Base-by-base conservation (phyloP, 2,329 filamentous ascomycete genomes). In the Sporothrix pseudoabietina region DNA sequence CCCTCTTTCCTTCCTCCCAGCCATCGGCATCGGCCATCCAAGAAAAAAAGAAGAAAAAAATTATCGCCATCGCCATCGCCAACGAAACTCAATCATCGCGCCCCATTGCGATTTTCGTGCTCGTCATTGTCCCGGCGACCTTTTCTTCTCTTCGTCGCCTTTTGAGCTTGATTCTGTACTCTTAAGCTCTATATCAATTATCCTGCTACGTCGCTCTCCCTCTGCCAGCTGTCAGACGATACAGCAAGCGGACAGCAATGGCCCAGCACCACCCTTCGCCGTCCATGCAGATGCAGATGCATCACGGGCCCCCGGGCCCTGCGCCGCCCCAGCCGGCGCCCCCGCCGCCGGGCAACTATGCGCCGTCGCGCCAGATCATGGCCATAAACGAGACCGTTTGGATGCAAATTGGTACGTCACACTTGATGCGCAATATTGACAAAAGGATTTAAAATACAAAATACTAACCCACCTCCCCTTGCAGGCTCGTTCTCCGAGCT, bases 351-450 rank as follows among this genome's bases (percentile, higher is more conserved):
- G 81, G 81, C 59, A 65, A 0, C 77, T 89, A 88, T 78, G 85
- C 88, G 69, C 87, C 92, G 30, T 89, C 92, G 77, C 92, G 94
- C 78, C 91, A 93, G 80, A 89, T 97, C 71, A 87, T 89, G 6
- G 85, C 89, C 7, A 88, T 95, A 79, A 98, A 97, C 79, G 95
- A 98, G 83, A 87, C 88, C 68, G 90, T 97, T 72, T 98, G 95
- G 95, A 87, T 97, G 79, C 92, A 96, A 81, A 92, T 98, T 77
- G 95, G 94, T 97, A 91, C 76, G 90, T 82, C 8, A 2, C n/a
- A 16, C 16, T 14, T 52, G 19, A 6, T 39, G 4, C 41, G 8
- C 12, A 12, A 7, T 22, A 7, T 22, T 26, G 35, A 26, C 14
- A 14, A 8, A 7, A 12, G 19, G 32, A 14, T 6, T 4, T 8